Evolutionary conservation across 2,329 filamentous ascomycete genomes (phyloP).

Genomic region (Diaporthe citrichinensis): DNA sequence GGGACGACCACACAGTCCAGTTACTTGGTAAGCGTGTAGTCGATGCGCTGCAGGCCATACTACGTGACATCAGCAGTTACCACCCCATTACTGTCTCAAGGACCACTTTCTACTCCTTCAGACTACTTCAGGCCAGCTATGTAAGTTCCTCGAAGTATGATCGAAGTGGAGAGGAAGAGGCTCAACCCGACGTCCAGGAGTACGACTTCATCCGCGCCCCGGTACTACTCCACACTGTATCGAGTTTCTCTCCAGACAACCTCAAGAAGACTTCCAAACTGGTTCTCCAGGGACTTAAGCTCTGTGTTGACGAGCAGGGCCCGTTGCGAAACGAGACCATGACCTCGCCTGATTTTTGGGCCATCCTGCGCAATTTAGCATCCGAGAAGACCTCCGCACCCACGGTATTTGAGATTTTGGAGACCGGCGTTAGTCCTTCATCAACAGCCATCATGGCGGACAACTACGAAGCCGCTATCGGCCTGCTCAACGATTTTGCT

Average conservation of each 20-base stretch:
- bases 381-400: constrained; percentile 78
- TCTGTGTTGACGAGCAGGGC: constrained; percentile 83
- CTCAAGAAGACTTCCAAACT: constrained; percentile 82
- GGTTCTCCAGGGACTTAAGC: constrained; percentile 82
- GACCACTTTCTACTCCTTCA: constrained; percentile 88
- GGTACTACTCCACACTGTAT: constrained; percentile 91
- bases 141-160: constrained; percentile 64
- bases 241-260: constrained; percentile 84
- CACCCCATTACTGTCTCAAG: constrained; percentile 89
- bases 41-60: constrained; percentile 82
- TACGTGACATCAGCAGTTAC: constrained; percentile 83
- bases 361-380: constrained; percentile 83
- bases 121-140: constrained; percentile 86
- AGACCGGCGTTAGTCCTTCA: constrained; percentile 80
- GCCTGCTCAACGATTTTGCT: constrained; percentile 90
- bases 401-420: constrained; percentile 88
- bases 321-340: constrained; percentile 92
- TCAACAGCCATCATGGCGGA: constrained; percentile 90
- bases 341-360: constrained; percentile 98
- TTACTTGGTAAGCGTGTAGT: constrained; percentile 84
- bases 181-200: constrained; percentile 66
- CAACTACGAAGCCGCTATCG: constrained; percentile 92
- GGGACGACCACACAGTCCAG: constrained; percentile 80
- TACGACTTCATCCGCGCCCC: constrained; percentile 93
- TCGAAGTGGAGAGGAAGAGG: constrained; percentile 44